Evolutionary conservation across 148 eudicot genomes (phyloP).

Genomic region (Rhododendron ovatum): DNA sequence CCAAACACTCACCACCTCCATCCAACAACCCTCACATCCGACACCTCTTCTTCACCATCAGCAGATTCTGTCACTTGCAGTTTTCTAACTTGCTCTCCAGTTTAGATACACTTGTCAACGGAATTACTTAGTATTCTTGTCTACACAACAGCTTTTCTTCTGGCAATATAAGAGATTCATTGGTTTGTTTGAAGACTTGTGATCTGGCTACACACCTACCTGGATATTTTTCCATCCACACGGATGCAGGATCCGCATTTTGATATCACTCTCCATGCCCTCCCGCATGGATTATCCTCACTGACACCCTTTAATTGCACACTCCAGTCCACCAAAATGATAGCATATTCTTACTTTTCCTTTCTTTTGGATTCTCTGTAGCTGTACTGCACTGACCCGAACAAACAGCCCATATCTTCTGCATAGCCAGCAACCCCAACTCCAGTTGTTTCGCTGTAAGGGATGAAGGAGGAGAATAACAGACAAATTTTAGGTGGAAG

Average conservation of each 20-base stretch:
- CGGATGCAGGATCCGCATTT: conserved; percentile 21
- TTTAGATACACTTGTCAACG: conserved; percentile 29
- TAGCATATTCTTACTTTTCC: conserved; percentile 2
- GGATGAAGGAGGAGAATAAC: neutral
- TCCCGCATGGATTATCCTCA: conserved; percentile 37
- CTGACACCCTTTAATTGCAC: conserved; percentile 20
- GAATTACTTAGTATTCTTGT: conserved; percentile 24
- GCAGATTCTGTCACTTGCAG: neutral
- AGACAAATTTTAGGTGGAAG: neutral
- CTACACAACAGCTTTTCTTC: conserved; percentile 34
- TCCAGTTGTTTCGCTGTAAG: neutral
- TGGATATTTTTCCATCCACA: conserved; percentile 33
- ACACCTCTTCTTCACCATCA: conserved; percentile 2
- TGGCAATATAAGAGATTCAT: conserved; percentile 32
- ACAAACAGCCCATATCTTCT: conserved; percentile 21
- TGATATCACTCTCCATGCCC: conserved; percentile 38
- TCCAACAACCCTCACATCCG: conserved; percentile 1
- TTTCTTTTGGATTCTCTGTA: conserved; percentile 7
- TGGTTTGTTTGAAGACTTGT: conserved; percentile 32
- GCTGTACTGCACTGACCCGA: neutral
- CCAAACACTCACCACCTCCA: conserved; percentile 12
- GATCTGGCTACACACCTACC: conserved; percentile 36
- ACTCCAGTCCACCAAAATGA: conserved; percentile 15
- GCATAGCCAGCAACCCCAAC: conserved; percentile 17
- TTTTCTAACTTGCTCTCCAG: conserved; percentile 20